Evolutionary conservation across 768 basidiomycete genomes (phyloP), one percentile per base, ranked within the genome.

Genomic region (Tulasnella sp.): DNA sequence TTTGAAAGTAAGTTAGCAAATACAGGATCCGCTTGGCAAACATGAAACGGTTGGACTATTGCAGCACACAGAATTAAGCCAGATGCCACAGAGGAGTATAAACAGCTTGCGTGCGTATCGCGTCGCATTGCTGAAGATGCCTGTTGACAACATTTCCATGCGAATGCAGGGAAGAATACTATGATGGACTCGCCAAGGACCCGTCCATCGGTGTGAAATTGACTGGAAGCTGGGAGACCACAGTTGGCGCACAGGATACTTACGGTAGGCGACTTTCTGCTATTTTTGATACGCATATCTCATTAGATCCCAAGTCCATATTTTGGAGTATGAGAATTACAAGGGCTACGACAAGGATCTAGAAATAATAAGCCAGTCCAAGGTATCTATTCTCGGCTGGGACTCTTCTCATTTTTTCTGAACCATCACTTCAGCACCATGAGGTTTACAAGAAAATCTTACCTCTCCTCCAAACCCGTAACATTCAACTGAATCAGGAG

Each of bases 241-340:
- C 86, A 16, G 76, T 98, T 27, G 95, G 95, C 35, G 79, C 88
- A 53, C 83, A 91, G 54, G 95, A 96, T 60, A 80, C 77, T 1
- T 93, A 89, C 63, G 71, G 78, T 78, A 43, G 54, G 71, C 58
- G n/a, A 57, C 71, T 54, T 69, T 74, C 60, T 28, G 45, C n/a
- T 31, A 22, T 25, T 4, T 19, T n/a, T 29, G 10, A 4, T 35
- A 43, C 16, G 16, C 10, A 35, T 27, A 35, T 16, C 27, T 35
- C 33, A 25, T 39, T 33, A 22, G 5, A 16, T 37, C 33, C 13
- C 28, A 42, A 75, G 73, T 72, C 22, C 78, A 79, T 58, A 88
- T 93, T 57, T 70, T 95, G 25, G 93, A 96, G 67, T 93, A 93
- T 63, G 89, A 95, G 68, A 91, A 92, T 55, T 87, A 90, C 64